phyloP scores from a whole-genome alignment of 805 yeast species.

The Cyberlindnera mrakii region DNA sequence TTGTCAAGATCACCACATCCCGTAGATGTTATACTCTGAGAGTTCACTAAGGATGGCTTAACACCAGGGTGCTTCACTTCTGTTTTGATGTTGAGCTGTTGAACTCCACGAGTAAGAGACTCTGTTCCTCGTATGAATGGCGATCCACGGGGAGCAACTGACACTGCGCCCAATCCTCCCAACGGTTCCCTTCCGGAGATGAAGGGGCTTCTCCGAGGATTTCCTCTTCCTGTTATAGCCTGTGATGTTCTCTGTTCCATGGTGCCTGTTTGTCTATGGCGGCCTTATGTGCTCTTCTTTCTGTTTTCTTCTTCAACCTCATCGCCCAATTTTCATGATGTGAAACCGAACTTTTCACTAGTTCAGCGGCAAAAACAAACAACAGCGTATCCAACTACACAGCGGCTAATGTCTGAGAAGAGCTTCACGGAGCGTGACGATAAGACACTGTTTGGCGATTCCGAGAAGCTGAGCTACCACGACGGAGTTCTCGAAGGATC shows the following conservation, averaged over 20 bases:
- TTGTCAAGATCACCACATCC: slow-evolving; percentile 75
- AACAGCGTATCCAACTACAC: background rate
- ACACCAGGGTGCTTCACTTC: slow-evolving; percentile 42
- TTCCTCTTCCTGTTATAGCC: slow-evolving; percentile 3
- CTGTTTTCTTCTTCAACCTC: background rate
- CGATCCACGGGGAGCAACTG: background rate
- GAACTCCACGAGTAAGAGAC: slow-evolving; percentile 1
- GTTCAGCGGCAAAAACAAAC: background rate
- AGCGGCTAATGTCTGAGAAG: background rate
- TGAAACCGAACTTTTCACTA: background rate
- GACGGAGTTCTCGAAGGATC: slow-evolving; percentile 23
- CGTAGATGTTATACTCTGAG: slow-evolving; percentile 73
- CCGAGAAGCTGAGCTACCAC: slow-evolving; percentile 20
- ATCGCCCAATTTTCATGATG: background rate
- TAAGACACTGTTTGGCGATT: slow-evolving; percentile 15
- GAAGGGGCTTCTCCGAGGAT: slow-evolving; percentile 3
- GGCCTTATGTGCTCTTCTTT: background rate
- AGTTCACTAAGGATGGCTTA: slow-evolving; percentile 67
- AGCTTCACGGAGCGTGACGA: background rate
- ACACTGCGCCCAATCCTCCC: background rate
- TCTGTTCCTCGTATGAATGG: background rate
- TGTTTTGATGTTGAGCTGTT: slow-evolving; percentile 3
- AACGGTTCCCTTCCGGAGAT: slow-evolving; percentile 2
- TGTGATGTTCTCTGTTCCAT: no score
- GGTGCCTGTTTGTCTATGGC: background rate